phyloP scores from a whole-genome alignment of 805 yeast species.

The Teunomyces barrocoloradensis region DNA sequence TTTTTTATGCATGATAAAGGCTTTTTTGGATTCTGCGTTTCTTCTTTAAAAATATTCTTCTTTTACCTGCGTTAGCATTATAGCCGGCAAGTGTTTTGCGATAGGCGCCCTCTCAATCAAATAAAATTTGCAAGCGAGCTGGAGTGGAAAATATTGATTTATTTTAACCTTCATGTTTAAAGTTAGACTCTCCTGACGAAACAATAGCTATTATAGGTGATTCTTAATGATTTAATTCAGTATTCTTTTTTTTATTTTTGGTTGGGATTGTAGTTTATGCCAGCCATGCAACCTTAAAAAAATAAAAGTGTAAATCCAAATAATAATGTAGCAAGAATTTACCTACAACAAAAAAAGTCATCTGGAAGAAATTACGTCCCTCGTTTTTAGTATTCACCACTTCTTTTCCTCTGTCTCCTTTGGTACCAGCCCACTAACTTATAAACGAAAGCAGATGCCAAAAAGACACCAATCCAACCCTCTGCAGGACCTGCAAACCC shows the following conservation, averaged over 20 bases:
- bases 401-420: conserved; percentile 1
- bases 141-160: not conserved
- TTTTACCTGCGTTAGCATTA: not conserved
- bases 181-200: not conserved
- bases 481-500: conserved; percentile 3
- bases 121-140: not conserved
- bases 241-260: not conserved
- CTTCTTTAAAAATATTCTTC: not conserved
- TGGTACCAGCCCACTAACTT: not conserved
- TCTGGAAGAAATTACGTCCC: conserved; percentile 2
- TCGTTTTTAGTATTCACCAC: conserved; percentile 1
- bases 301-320: conserved; percentile 2
- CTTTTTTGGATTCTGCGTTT: not conserved
- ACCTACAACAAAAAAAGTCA: conserved; percentile 1
- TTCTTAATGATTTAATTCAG: not conserved
- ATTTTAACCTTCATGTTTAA: not conserved
- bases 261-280: conserved; percentile 1
- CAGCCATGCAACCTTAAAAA: conserved; percentile 1
- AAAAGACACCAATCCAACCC: conserved; percentile 8
- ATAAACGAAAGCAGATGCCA: conserved; percentile 7
- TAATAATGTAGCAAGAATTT: conserved; percentile 3
- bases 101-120: not conserved
- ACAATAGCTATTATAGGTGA: not conserved
- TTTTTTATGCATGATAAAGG: conserved; percentile 2
- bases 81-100: not conserved